Base-by-base conservation (phyloP, 2,329 filamentous ascomycete genomes). In the Juglanconis juglandina region DNA sequence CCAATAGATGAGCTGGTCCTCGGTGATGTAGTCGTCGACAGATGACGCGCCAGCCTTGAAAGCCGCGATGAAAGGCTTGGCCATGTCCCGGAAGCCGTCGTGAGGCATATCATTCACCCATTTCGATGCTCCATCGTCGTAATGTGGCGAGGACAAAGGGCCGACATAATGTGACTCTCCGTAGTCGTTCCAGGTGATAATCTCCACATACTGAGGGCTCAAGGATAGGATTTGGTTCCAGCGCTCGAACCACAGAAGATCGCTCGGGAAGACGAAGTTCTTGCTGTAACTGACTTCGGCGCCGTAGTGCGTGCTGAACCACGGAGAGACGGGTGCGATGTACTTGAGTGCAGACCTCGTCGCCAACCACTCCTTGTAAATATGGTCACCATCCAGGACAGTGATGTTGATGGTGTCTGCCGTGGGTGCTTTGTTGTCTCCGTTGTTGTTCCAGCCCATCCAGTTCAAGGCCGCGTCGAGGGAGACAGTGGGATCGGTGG, bases 1-100 rank as follows among this genome's bases (percentile, higher is more conserved):
- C 81, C 81, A 85, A 72, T 84, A 85, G 44, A 82, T 69, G 24
- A 84, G 68, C 68, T 81, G 74, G 34, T 85, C 81, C 14, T 76
- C 70, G 44, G 71, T 71, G 64, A 83, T 79, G 68, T 77, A 64
- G 5, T 59, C 50, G 59, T 69, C 66, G 11, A 72, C 70, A 1
- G 71, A 67, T 47, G 68, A 74, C 4, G 71, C 73, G 13, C 77
- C 79, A 46, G 76, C 77, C 66, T 83, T 82, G 69, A 77, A 84
- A 0, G 81, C 81, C 1, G 79, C 74, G 63, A 83, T 83, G 65
- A 79, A 84, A 2, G 81, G 81, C 61, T 77, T 76, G 24, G 81
- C 76, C 71, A 84, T 76, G n/a, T 83, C 80, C 4, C 82, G 74
- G 77, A 78, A 84, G 52, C 81, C 81, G n/a, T 74, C 72, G 63